Percentiles rank a stretch among this genome's conserved stretches.
Evolutionary conservation across 306 rosid species (phyloP).

Genomic region (Glycine soja): DNA sequence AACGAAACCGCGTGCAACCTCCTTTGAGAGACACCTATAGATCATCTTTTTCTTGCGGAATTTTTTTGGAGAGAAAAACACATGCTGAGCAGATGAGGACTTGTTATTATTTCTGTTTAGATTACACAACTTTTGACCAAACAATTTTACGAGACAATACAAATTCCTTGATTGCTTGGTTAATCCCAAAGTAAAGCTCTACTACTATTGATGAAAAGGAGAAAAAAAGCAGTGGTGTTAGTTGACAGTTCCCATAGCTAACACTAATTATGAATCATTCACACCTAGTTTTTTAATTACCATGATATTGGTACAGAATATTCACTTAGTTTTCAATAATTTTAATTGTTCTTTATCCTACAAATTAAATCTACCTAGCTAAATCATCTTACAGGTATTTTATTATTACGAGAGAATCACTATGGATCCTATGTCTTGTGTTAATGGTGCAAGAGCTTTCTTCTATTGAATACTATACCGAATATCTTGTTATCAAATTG

Average conservation of each 20-base stretch:
- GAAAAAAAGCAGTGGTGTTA: not conserved
- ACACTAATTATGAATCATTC: not conserved
- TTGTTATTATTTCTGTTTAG: not conserved
- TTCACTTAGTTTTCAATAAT: too few species aligned
- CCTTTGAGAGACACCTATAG: slow-evolving; percentile 5
- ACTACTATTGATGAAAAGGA: not conserved
- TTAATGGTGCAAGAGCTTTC: too few species aligned
- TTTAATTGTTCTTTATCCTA: not conserved
- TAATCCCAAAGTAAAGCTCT: not conserved
- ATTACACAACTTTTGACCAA: not conserved
- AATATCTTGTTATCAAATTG: too few species aligned
- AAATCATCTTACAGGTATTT: not conserved
- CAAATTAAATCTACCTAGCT: not conserved
- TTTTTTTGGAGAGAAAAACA: not conserved
- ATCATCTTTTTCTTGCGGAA: not conserved
- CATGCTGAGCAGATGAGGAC: not conserved
- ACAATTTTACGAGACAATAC: not conserved
- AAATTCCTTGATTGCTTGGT: not conserved
- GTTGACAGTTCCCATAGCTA: not conserved
- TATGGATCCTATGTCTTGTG: too few species aligned
- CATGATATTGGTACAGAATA: too few species aligned
- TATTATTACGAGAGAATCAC: not conserved
- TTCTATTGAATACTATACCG: too few species aligned
- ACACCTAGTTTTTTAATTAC: not conserved
- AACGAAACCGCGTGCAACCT: slow-evolving; percentile 10